Base-by-base conservation (phyloP, 169 alveolate genomes). In the Cystoisospora suis region DNA sequence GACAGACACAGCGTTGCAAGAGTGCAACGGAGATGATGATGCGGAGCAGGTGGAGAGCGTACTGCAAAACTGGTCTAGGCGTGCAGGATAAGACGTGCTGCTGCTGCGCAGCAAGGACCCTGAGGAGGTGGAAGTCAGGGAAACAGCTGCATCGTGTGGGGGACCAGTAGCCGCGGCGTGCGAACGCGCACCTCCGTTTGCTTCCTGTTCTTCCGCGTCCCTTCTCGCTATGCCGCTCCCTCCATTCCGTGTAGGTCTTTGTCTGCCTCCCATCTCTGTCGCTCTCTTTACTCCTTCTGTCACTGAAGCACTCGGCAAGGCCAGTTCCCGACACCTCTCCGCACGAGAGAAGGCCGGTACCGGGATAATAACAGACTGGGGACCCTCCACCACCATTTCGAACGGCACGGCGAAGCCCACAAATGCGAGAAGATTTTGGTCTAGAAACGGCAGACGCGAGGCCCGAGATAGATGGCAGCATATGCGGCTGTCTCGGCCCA, bases 401-500 rank as follows among this genome's bases (percentile, higher is more conserved):
- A 72, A 72, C 23, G 89, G 89, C 1, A 80, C 75, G 3, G 45
- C 47, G 9, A 44, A 47, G 46, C 89, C 75, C 65, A 89, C 89
- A 34, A 80, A 79, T 20, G 46, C 20, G 58, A 89, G 44, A 0
- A 89, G 40, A 3, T 29, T 45, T n/a, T 61, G 90, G 79, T 79
- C 93, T 12, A 89, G 89, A 61, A 89, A 89, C 1, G 93, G 93
- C 17, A 80, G 47, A 34, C 93, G 93, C 20, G 89, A 81, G 75
- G 44, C 56, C 9, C 93, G 83, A 17, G 89, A 42, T 29, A 72
- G 32, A 17, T 72, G 83, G 34, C 42, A 72, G 23, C 15, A 34
- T 29, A 45, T 29, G 56, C 93, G 93, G 44, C 72, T 27, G 81
- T 90, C 93, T 27, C 93, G 70, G 69, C 93, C 93, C 86, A 90